A percentile compares a stretch with the other conserved stretches of the same genome.
These are phyloP conservation scores for Melaleuca alternifolia DNA, from an alignment of 345 rosid genomes.

Conservation along the genomic window DNA sequence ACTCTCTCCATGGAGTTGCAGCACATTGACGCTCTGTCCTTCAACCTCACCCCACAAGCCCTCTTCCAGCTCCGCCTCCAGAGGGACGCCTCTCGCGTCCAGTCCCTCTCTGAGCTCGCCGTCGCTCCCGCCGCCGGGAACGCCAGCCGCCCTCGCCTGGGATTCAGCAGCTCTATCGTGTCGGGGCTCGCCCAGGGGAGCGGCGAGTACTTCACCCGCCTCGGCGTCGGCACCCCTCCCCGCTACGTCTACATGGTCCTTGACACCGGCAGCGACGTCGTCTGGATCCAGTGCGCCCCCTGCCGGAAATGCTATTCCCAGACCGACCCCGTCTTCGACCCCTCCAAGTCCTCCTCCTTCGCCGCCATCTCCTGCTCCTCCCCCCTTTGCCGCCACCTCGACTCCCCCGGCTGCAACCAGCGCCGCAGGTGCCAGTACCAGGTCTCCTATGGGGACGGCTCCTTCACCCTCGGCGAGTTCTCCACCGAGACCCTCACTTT, in stretches of 20 bases:
- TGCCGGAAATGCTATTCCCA: conserved; percentile 83
- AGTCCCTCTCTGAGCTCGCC: conserved; percentile 26
- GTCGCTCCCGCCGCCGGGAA: conserved; percentile 12
- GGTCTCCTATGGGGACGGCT: conserved; percentile 91
- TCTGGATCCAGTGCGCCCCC: conserved; percentile 95
- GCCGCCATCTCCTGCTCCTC: conserved; percentile 51
- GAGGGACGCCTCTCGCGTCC: conserved; percentile 59
- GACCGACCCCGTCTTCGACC: conserved; percentile 78
- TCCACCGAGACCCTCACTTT: conserved; percentile 84
- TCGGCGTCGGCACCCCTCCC: conserved; percentile 92
- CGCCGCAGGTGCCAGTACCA: conserved; percentile 58
- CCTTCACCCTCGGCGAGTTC: conserved; percentile 81
- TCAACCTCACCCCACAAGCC: conserved; percentile 34
- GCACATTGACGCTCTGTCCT: conserved; percentile 71
- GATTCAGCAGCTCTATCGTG: conserved; percentile 62
- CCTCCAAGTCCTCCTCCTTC: conserved; percentile 57
- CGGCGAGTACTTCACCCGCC: conserved; percentile 95
- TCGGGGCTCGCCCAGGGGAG: conserved; percentile 95
- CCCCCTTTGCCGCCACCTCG: conserved; percentile 48
- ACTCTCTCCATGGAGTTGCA: conserved; percentile 34
- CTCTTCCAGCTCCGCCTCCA: conserved; percentile 65
- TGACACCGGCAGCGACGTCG: conserved; percentile 92
- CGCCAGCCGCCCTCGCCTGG: conserved; percentile 18
- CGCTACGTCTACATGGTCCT: conserved; percentile 72
- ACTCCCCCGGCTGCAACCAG: conserved; percentile 49